Base-by-base conservation (phyloP, 2,329 filamentous ascomycete species). In the Diaporthe citriasiana region DNA sequence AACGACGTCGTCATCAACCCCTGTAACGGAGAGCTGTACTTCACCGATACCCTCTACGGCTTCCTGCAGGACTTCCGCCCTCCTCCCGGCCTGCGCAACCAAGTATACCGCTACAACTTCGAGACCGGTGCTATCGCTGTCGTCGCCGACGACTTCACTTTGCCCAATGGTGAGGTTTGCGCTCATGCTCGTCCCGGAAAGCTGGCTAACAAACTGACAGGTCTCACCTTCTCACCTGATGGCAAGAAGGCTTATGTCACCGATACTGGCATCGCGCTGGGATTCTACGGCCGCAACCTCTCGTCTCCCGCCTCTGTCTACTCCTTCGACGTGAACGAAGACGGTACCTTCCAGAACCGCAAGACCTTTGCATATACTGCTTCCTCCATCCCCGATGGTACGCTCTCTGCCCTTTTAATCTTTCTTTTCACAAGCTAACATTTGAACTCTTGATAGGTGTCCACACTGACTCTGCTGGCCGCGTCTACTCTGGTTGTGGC, bases 11-110 rank as follows among this genome's bases (percentile, higher is more conserved):
- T 85, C 1, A 79, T 90, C 72, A 86, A 91, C 76, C 85, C 89
- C 42, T 79, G 80, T 12, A 90, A 87, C 72, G 85, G 85, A 22
- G 86, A 89, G 35, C 82, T 92, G 22, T 93, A 91, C 83, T 92
- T 93, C 77, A 92, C 90, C 1, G 90, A 93, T 73, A 87, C 89
- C 0, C 84, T 87, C 15, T 92, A 92, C 76, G 91, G 89, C 4
- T 88, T 85, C 75, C 83, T 88, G 50, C 90, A 92, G 77, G 84
- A 88, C 33, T 91, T 92, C 77, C 85, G 90, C 0, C 87, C 87
- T 0, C 76, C 79, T 8, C 89, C 89, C 0, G 86, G 85, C 1
- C 79, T 91, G 22, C 88, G 84, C 5, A 88, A 87, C 72, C 90
- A 92, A 77, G 88, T 92, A 0, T 92, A 92, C 79, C 85, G 89